Base-by-base conservation (phyloP, 495 filamentous ascomycete species). In the Sphaerosporella brunnea region DNA sequence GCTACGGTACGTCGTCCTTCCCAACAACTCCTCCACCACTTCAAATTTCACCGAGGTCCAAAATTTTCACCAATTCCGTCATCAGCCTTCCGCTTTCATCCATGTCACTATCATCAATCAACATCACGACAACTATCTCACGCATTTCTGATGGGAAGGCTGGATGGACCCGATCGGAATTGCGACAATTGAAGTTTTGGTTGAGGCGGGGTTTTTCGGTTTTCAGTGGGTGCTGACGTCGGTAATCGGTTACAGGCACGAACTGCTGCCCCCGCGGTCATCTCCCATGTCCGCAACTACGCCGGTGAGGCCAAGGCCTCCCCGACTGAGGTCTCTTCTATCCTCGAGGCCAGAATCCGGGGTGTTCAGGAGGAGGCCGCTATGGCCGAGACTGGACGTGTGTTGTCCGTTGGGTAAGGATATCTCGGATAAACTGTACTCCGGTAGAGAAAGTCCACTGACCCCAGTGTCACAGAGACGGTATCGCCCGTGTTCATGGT, bases 401-500 rank as follows among this genome's bases (percentile, higher is more conserved):
- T 97, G 65, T 77, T 97, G 61, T 96, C 90, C 58, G 87, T 97
- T 67, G 90, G 90, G 90, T 97, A 92, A 38, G 28, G 25, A 43
- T 40, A 13, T 18, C 40, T 43, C 40, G 40, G 40, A 26, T 24
- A 24, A 25, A n/a, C 24, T 19, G 2, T 19, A 18, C 18, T 43
- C 20, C 15, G 15, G 20, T 15, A 32, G 13, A 32, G 13, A 32
- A 18, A 37, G 35, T 37, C 15, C 52, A 48, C 30, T 54, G 24
- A 44, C 25, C 8, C 24, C 7, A 4, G 39, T 24, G 54, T 21
- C 53, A 65, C 57, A 97, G 90, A 86, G 90, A 97, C 71, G 90
- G 90, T 94, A 97, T 97, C 64, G 90, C 90, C 66, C 87, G 92
- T 83, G 90, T 97, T 56, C 86, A 97, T 68, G 90, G 90, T 65